Evolutionary conservation across 1,284 basidiomycete species (phyloP).

Genomic region (Ustilago curta): DNA sequence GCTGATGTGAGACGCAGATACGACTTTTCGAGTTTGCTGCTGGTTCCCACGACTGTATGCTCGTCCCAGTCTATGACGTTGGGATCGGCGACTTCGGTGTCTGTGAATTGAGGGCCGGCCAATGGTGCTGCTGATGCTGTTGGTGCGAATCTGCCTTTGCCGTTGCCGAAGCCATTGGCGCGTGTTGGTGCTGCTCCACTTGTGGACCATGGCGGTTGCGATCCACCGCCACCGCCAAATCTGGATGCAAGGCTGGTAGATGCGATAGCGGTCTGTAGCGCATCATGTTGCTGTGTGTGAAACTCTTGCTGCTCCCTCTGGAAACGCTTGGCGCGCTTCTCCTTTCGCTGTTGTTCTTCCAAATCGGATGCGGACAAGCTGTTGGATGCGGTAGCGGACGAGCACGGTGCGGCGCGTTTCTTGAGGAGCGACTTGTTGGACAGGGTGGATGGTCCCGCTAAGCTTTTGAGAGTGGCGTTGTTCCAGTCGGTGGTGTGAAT

Average conservation of each 20-base stretch:
- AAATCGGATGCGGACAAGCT: conserved; percentile 13
- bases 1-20: conserved; percentile 97
- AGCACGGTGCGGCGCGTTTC: conserved; percentile 34
- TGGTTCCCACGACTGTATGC: conserved; percentile 92
- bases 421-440: conserved; percentile 37
- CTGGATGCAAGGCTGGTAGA: conserved; percentile 51
- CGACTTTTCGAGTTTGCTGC: conserved; percentile 89
- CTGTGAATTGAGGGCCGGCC: conserved; percentile 18
- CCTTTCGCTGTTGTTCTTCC: conserved; percentile 59
- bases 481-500: conserved; percentile 91
- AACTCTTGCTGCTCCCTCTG: conserved; percentile 63
- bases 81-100: conserved; percentile 49
- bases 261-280: conserved; percentile 52
- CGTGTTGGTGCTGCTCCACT: background rate
- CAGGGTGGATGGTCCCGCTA: conserved; percentile 45
- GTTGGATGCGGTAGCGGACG: background rate
- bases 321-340: conserved; percentile 67
- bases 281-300: conserved; percentile 47
- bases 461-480: conserved; percentile 83
- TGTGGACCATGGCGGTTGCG: conserved; percentile 34
- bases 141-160: conserved; percentile 15
- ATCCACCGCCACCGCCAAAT: conserved; percentile 31
- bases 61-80: conserved; percentile 96
- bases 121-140: conserved; percentile 3
- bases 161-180: conserved; percentile 14